Percentiles rank a stretch among this genome's conserved stretches.
Evolutionary conservation across 768 basidiomycete genomes (phyloP).

Genomic region (Mycena albidolilacea): DNA sequence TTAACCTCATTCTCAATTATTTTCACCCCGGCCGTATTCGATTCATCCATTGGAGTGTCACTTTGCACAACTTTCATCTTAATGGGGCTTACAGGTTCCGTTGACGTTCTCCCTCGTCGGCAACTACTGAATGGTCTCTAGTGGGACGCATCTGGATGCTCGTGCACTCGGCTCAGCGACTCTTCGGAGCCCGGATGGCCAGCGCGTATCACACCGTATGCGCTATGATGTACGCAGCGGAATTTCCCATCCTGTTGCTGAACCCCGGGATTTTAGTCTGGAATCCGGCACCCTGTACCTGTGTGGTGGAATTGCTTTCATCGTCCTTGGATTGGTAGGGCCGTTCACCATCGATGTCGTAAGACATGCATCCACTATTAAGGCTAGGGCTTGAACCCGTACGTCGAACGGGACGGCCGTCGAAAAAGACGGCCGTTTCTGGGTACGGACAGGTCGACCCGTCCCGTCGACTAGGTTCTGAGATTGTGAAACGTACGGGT

Average conservation of each 20-base stretch:
- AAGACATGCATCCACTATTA: not conserved
- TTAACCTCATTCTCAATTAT: not conserved
- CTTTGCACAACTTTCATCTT: constrained; percentile 10
- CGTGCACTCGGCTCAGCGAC: not conserved
- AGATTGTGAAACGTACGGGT: too few species aligned
- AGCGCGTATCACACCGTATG: constrained; percentile 4
- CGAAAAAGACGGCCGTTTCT: too few species aligned
- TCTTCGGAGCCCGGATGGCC: not conserved
- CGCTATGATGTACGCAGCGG: not conserved
- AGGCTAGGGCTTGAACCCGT: too few species aligned
- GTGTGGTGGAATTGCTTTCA: not conserved
- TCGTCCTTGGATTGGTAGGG: not conserved
- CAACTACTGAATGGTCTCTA: not conserved
- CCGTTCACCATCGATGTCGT: not conserved
- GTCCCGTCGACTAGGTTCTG: too few species aligned
- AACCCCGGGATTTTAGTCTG: not conserved
- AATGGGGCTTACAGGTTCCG: constrained; percentile 15
- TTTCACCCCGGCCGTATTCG: not conserved
- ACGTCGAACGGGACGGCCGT: too few species aligned
- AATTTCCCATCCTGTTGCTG: not conserved
- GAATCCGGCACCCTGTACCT: not conserved
- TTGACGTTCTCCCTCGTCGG: not conserved
- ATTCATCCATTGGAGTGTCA: not conserved
- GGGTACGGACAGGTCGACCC: too few species aligned
- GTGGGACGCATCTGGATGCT: constrained; percentile 18